Conservation (phyloP, 805 yeast genomes). For the Ogataea nonfermentans region DNA sequence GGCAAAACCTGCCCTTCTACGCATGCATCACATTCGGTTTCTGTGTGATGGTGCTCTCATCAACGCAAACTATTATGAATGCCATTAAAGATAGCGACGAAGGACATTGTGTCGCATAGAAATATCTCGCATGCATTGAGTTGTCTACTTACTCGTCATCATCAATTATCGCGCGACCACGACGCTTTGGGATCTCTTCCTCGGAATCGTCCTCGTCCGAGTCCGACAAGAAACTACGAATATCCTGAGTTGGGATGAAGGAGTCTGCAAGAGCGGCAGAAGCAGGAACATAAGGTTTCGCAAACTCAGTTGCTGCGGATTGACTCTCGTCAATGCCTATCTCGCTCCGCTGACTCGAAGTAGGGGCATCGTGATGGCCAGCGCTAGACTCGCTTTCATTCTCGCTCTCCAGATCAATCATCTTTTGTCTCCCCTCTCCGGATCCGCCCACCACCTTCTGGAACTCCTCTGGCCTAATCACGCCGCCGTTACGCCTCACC, state of each 20-base stretch:
- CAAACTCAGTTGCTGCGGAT: too few relatives aligned
- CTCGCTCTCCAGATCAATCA: slow-evolving; percentile 15
- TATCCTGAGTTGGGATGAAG: too few relatives aligned
- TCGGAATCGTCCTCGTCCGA: slow-evolving; percentile 4
- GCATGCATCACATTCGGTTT: slow-evolving; percentile 70
- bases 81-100: slow-evolving; percentile 39
- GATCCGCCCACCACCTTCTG: slow-evolving; percentile 11
- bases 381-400: slow-evolving; percentile 9
- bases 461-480: slow-evolving; percentile 30
- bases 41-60: slow-evolving; percentile 75
- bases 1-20: slow-evolving; percentile 55
- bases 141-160: slow-evolving; percentile 1
- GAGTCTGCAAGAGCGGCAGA: too few relatives aligned
- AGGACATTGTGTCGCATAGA: slow-evolving; percentile 45
- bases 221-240: too few relatives aligned
- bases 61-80: slow-evolving; percentile 63
- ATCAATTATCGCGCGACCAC: slow-evolving; percentile 2
- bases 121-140: neutral
- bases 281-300: too few relatives aligned
- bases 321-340: neutral
- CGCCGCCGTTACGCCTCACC: slow-evolving; percentile 26
- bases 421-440: slow-evolving; percentile 3
- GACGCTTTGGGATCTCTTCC: slow-evolving; percentile 4
- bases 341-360: neutral
- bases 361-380: slow-evolving; percentile 6